Percentiles rank a stretch among this genome's conserved stretches.
Conservation (phyloP, 1,284 basidiomycete species). For the Neolentinus lepideus region DNA sequence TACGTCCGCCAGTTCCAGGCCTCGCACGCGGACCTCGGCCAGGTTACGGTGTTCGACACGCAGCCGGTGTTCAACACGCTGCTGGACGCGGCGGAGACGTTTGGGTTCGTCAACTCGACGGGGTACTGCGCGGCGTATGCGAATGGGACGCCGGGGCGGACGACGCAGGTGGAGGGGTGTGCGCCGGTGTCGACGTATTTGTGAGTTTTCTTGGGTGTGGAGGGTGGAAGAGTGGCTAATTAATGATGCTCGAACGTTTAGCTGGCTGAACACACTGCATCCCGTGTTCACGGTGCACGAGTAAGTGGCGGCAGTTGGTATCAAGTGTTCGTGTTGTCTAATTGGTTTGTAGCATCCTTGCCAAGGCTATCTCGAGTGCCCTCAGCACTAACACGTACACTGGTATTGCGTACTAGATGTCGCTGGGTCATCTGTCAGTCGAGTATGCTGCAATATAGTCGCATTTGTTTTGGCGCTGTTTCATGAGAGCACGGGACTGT, state of each 20-base stretch:
- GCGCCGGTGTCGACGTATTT: conserved; percentile 60
- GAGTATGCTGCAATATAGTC: background rate
- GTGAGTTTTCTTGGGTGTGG: no score
- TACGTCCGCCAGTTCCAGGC: conserved; percentile 33
- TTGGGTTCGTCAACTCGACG: conserved; percentile 51
- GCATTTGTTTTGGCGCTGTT: background rate
- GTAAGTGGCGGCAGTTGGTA: conserved; percentile 29
- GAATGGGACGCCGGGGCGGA: conserved; percentile 42
- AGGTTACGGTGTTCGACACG: conserved; percentile 45
- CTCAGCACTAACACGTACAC: conserved; percentile 19
- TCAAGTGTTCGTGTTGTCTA: background rate
- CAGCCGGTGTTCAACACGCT: conserved; percentile 51
- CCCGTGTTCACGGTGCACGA: conserved; percentile 49
- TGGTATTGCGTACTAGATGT: background rate
- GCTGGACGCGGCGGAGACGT: conserved; percentile 39
- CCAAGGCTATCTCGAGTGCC: conserved; percentile 35
- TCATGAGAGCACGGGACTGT: no score
- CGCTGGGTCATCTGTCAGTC: background rate
- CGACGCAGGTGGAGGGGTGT: conserved; percentile 47
- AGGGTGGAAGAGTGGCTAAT: no score
- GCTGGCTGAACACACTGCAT: conserved; percentile 49
- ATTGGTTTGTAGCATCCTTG: conserved; percentile 28
- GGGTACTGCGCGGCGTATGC: conserved; percentile 54
- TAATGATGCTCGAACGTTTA: conserved; percentile 13
- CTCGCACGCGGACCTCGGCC: conserved; percentile 34